A percentile compares a stretch with the other conserved stretches of the same genome.
Conservation (phyloP, 202 grass and related monocot genomes). For the Eragrostis tef region DNA sequence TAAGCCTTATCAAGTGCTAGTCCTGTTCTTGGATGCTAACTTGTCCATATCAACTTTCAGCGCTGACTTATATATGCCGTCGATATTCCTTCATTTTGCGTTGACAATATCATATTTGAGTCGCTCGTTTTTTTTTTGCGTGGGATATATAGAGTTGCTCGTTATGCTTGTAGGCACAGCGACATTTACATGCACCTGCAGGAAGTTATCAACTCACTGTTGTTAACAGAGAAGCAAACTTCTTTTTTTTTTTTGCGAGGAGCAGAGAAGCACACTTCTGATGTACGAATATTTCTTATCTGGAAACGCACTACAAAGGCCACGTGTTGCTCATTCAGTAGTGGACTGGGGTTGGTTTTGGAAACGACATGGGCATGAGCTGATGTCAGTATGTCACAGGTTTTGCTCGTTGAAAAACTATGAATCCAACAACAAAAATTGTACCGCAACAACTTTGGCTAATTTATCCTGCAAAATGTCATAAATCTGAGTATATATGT, state of each 20-base stretch:
- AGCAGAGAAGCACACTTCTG: background rate
- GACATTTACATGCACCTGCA: background rate
- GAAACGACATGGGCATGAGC: too few species aligned
- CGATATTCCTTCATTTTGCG: background rate
- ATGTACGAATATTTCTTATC: too few species aligned
- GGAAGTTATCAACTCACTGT: background rate
- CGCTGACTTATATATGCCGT: conserved; percentile 2
- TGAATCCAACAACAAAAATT: too few species aligned
- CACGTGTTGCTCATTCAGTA: background rate
- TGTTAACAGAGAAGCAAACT: background rate
- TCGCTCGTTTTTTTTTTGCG: too few species aligned
- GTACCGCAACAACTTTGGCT: too few species aligned
- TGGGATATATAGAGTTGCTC: background rate
- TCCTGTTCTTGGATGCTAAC: conserved; percentile 25
- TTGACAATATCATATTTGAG: background rate
- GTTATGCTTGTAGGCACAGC: background rate
- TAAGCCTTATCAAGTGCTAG: conserved; percentile 28
- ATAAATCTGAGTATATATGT: too few species aligned
- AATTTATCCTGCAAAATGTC: too few species aligned
- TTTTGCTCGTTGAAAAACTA: too few species aligned
- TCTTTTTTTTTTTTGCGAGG: background rate
- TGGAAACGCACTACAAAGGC: background rate
- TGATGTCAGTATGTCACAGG: too few species aligned
- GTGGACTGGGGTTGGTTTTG: background rate
- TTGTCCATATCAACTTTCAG: conserved; percentile 1